Percentiles rank a stretch among this genome's conserved stretches.
These are phyloP conservation scores for Vigna nakashimae DNA, from an alignment of 306 rosid genomes.

Conservation along the genomic window DNA sequence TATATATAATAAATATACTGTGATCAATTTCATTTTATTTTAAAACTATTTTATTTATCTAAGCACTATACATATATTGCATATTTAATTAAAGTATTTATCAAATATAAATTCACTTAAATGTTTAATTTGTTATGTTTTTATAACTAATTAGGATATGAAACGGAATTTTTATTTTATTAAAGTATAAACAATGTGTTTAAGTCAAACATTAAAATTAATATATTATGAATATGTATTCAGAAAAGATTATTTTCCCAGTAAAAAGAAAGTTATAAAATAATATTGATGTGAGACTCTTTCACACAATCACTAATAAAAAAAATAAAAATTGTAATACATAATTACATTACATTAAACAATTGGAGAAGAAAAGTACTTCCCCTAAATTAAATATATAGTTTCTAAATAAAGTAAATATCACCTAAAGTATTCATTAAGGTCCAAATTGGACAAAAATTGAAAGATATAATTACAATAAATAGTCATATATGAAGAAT, in stretches of 20 bases:
- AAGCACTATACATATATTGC: neutral
- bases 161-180: neutral
- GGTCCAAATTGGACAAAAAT: neutral
- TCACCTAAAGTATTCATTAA: neutral
- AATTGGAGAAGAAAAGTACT: too few relatives aligned
- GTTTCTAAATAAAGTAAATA: too few relatives aligned
- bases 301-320: too few relatives aligned
- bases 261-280: neutral
- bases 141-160: neutral
- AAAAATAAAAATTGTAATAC: too few relatives aligned
- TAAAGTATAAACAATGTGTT: neutral
- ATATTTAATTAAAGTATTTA: neutral
- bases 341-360: too few relatives aligned
- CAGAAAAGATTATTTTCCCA: neutral
- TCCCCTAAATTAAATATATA: too few relatives aligned
- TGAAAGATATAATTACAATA: neutral
- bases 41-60: neutral
- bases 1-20: too few relatives aligned
- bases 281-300: too few relatives aligned
- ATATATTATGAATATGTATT: neutral
- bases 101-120: neutral
- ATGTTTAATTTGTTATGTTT: neutral
- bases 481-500: too few relatives aligned
- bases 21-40: neutral
- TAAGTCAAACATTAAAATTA: neutral